Evolutionary conservation across 805 yeast genomes (phyloP), one percentile per base, ranked within the genome.

Genomic region (Suhomyces kilbournensis): DNA sequence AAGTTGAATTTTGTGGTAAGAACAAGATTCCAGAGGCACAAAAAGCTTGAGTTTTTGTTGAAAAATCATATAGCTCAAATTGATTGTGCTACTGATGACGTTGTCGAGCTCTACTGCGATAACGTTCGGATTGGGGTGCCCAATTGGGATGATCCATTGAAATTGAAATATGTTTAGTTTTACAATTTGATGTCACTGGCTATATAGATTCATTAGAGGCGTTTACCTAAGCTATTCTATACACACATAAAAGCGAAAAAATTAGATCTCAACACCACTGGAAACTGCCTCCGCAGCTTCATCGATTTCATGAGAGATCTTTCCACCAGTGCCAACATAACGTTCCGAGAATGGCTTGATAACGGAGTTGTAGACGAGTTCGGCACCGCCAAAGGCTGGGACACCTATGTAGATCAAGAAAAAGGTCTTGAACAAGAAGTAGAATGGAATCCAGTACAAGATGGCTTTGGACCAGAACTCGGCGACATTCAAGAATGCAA

Each of bases 381-480:
- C 75, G 52, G 98, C 96, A 68, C 99, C 99, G 53, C 90, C 87
- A 66, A 87, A 85, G 61, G 84, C 80, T 57, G 99, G 98, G 50
- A 91, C 79, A 51, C 94, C 90, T 65, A 93, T 83, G 79, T 90
- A 94, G 53, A 92, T 76, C 74, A 94, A 86, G 72, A 88, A 84
- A 48, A 90, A 61, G 49, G 97, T 89, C 83, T 94, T 94, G 78
- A 94, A 79, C 66, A 94, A 83, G 84, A 92, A 94, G 81, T 94
- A 94, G 69, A 94, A 91, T 65, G 99, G 99, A 60, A 94, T 74
- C 96, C 97, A 90, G 81, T 91, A 91, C 54, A 93, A 79, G 63
- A 94, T 86, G 35, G 97, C 87, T 65, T 84, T 83, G 50, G 97
- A 85, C 98, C 97, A 94, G 81, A 90, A 94, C 77, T 94, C 99